Percentiles rank a stretch among this genome's conserved stretches.
Conservation (phyloP, 1,284 basidiomycete species). For the Boletellus dicymbophilus region DNA sequence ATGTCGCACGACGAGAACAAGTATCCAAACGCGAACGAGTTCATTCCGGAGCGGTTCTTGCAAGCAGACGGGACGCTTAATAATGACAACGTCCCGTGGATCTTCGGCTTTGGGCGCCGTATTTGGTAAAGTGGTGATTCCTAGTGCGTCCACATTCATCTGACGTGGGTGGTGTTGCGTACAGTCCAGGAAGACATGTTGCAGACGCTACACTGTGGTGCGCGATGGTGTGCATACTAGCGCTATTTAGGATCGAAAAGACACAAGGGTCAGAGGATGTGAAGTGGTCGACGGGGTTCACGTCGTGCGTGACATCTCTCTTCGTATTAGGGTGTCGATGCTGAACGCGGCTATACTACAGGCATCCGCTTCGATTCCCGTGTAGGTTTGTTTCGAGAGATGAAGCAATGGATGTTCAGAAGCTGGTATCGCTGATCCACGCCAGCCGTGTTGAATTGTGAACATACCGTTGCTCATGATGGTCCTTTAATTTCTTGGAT, state of each 20-base stretch:
- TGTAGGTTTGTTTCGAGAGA: slow-evolving; percentile 20
- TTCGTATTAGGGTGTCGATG: not conserved
- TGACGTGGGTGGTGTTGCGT: not conserved
- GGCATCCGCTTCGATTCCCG: slow-evolving; percentile 19
- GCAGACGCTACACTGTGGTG: slow-evolving; percentile 28
- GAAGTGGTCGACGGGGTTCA: slow-evolving; percentile 17
- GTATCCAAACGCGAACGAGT: slow-evolving; percentile 21
- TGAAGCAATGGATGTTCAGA: slow-evolving; percentile 12
- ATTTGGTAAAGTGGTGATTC: slow-evolving; percentile 18
- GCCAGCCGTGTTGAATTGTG: slow-evolving; percentile 6
- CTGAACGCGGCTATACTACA: not conserved
- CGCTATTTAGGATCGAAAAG: slow-evolving; percentile 16
- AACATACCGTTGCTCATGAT: no score
- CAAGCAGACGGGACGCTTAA: slow-evolving; percentile 16
- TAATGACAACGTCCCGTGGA: slow-evolving; percentile 12
- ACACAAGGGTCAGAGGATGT: slow-evolving; percentile 13
- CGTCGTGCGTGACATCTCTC: slow-evolving; percentile 1
- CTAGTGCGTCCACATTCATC: not conserved
- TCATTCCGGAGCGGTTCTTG: slow-evolving; percentile 27
- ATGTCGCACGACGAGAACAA: slow-evolving; percentile 20
- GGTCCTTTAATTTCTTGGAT: no score
- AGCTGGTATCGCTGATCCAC: slow-evolving; percentile 13
- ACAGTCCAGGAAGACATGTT: slow-evolving; percentile 24
- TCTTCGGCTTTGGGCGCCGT: slow-evolving; percentile 29
- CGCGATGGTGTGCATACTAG: slow-evolving; percentile 22